These are phyloP conservation scores for Fusarium cicatricum DNA, from an alignment of 2,329 filamentous ascomycete species.

Conservation along the genomic window DNA sequence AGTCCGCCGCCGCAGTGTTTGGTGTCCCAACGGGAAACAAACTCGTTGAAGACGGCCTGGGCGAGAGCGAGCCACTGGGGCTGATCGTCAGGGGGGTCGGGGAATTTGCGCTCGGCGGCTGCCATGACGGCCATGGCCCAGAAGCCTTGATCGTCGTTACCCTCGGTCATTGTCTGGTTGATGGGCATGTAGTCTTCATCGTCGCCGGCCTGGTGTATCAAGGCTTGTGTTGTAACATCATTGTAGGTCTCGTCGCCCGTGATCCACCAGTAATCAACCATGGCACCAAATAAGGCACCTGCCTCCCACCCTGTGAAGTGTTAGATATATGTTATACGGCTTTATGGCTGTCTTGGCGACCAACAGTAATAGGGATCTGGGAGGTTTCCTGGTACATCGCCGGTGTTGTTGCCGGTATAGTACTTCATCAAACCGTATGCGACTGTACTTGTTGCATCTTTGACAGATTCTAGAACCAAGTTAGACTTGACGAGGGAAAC, in stretches of 20 bases:
- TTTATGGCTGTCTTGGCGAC: conserved; percentile 47
- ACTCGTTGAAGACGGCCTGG: conserved; percentile 83
- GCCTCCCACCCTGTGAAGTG: conserved; percentile 69
- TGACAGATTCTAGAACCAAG: conserved; percentile 55
- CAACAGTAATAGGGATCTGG: conserved; percentile 71
- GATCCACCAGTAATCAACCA: conserved; percentile 77
- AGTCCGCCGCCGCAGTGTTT: conserved; percentile 74
- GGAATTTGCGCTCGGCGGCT: conserved; percentile 79
- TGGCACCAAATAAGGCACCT: conserved; percentile 73
- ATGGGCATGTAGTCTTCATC: conserved; percentile 70
- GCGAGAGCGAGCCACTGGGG: conserved; percentile 80
- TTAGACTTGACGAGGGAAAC: not conserved
- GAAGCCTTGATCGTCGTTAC: conserved; percentile 83
- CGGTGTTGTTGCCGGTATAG: conserved; percentile 66
- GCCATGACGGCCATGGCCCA: conserved; percentile 86
- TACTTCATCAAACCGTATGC: conserved; percentile 58
- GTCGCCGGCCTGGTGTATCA: conserved; percentile 68
- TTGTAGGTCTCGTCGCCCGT: conserved; percentile 74
- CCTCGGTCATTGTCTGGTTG: conserved; percentile 68
- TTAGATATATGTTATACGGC: conserved; percentile 28
- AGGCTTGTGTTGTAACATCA: conserved; percentile 62
- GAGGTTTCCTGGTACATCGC: conserved; percentile 65
- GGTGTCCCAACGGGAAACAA: conserved; percentile 74
- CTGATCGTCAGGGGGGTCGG: conserved; percentile 67
- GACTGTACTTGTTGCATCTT: conserved; percentile 56